These are phyloP conservation scores for Cordia subcordata DNA, from an alignment of 257 asterid genomes.

Conservation along the genomic window DNA sequence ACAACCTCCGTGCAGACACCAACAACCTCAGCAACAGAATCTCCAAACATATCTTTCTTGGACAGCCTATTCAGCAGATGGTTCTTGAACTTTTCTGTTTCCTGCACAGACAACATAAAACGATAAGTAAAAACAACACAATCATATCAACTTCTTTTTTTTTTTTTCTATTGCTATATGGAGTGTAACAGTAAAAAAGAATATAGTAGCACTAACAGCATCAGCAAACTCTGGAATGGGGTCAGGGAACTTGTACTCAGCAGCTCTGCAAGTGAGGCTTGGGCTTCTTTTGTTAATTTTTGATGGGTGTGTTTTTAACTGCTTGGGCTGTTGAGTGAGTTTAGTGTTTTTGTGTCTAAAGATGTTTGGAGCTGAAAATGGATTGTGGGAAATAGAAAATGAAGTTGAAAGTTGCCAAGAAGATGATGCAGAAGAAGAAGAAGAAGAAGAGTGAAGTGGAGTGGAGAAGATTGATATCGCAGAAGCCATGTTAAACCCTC, in stretches of 20 bases:
- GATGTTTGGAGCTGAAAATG: not conserved
- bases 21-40: constrained; percentile 70
- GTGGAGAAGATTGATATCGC: constrained; percentile 7
- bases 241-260: constrained; percentile 89
- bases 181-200: not conserved
- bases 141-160: no score
- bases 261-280: constrained; percentile 58
- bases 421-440: constrained; percentile 3
- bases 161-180: not conserved
- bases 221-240: constrained; percentile 96
- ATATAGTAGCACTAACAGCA: constrained; percentile 40
- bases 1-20: constrained; percentile 71
- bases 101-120: constrained; percentile 33
- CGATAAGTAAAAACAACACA: not conserved
- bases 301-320: not conserved
- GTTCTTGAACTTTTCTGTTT: constrained; percentile 66
- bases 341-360: not conserved
- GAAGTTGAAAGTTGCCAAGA: constrained; percentile 8
- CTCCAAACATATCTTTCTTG: constrained; percentile 82
- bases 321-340: not conserved
- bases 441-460: constrained; percentile 6
- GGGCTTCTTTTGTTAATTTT: constrained; percentile 10
- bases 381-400: constrained; percentile 3
- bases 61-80: constrained; percentile 60
- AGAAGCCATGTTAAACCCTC: constrained; percentile 18